Evolutionary conservation across 148 eudicot species (phyloP).

Genomic region (Camellia sinensis): DNA sequence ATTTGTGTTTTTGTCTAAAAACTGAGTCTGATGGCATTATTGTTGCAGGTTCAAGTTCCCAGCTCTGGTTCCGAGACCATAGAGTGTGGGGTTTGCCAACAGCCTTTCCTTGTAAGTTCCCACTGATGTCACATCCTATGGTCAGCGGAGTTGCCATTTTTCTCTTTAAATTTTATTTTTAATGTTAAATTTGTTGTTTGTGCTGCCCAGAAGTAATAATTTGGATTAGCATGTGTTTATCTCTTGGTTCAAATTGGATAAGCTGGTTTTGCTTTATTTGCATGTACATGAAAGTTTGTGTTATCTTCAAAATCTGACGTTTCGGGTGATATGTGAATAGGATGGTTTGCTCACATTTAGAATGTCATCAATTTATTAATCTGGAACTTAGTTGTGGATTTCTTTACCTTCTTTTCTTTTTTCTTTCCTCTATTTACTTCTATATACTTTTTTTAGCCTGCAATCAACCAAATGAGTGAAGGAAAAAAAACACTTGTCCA

Average conservation of each 20-base stretch:
- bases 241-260: not conserved
- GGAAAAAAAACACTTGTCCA: no score
- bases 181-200: not conserved
- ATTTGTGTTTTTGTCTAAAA: not conserved
- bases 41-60: slow-evolving; percentile 83
- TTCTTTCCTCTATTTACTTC: no score
- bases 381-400: no score
- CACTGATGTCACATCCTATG: slow-evolving; percentile 30
- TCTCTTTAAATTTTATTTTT: not conserved
- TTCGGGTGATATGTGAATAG: no score
- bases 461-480: no score
- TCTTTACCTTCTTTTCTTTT: no score
- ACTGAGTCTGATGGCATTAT: not conserved
- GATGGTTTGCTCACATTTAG: no score
- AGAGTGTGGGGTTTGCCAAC: slow-evolving; percentile 97
- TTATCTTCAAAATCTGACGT: no score
- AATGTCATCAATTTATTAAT: no score
- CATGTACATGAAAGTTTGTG: slow-evolving; percentile 4
- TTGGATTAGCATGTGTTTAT: not conserved
- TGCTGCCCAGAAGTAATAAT: not conserved
- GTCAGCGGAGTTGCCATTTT: not conserved
- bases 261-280: not conserved
- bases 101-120: slow-evolving; percentile 82
- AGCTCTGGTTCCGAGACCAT: slow-evolving; percentile 91
- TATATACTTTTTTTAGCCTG: no score